Percentiles rank a stretch among this genome's conserved stretches.
Evolutionary conservation across 2,329 filamentous ascomycete genomes (phyloP).

Genomic region (Madurella fahalii): DNA sequence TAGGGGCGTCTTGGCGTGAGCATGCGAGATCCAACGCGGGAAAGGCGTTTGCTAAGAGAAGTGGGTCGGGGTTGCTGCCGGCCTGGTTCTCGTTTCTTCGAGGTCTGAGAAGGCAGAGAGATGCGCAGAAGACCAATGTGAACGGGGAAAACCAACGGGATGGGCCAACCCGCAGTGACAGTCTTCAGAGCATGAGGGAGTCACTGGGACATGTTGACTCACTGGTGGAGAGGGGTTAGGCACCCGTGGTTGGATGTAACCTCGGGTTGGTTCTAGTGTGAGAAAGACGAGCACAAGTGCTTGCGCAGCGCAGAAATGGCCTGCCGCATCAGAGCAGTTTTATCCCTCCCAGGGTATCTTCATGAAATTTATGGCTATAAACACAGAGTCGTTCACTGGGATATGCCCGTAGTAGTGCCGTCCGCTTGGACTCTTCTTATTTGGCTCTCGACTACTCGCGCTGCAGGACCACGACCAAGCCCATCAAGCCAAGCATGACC

Average conservation of each 20-base stretch:
- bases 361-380: not conserved
- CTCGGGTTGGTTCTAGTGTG: not conserved
- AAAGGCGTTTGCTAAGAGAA: constrained; percentile 7
- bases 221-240: not conserved
- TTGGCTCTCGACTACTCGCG: constrained; percentile 58
- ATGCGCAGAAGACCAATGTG: too few species aligned
- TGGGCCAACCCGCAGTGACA: not conserved
- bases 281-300: not conserved
- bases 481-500: constrained; percentile 91
- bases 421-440: not conserved
- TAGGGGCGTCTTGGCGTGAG: constrained; percentile 12
- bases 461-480: constrained; percentile 85
- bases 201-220: not conserved
- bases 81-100: not conserved
- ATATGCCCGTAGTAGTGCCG: too few species aligned
- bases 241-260: not conserved
- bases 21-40: not conserved
- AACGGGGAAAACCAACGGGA: too few species aligned
- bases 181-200: not conserved
- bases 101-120: not conserved
- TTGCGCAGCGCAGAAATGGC: not conserved
- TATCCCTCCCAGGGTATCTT: not conserved
- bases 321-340: too few species aligned
- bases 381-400: too few species aligned
- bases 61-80: too few species aligned